phyloP scores from a whole-genome alignment of 2,329 filamentous ascomycete species.

The Botrytis pseudocinerea region DNA sequence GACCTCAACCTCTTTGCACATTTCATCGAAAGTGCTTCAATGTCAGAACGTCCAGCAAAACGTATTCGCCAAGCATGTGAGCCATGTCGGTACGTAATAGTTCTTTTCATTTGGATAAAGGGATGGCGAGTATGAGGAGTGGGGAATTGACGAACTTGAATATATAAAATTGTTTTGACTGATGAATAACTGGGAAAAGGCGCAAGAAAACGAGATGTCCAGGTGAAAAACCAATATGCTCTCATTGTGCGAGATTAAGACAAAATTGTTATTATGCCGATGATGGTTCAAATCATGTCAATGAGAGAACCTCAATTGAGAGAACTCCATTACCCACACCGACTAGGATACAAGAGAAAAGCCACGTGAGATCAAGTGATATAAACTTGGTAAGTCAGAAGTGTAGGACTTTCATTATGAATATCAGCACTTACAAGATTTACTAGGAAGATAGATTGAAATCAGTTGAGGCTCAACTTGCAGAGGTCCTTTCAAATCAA shows the following conservation, averaged over 20 bases:
- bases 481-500: slow-evolving; percentile 37
- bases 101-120: not conserved
- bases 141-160: not conserved
- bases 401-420: not conserved
- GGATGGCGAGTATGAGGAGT: not conserved
- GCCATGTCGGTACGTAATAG: slow-evolving; percentile 41
- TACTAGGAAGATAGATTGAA: slow-evolving; percentile 37
- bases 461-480: slow-evolving; percentile 36
- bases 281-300: slow-evolving; percentile 26
- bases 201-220: slow-evolving; percentile 54
- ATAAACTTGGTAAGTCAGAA: slow-evolving; percentile 10
- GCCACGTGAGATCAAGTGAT: slow-evolving; percentile 15
- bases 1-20: slow-evolving; percentile 19
- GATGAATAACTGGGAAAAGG: slow-evolving; percentile 36
- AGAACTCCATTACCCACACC: slow-evolving; percentile 1
- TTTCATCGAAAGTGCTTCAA: slow-evolving; percentile 23
- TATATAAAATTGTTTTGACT: slow-evolving; percentile 2
- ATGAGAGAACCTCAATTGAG: slow-evolving; percentile 25
- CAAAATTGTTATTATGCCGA: slow-evolving; percentile 50
- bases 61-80: slow-evolving; percentile 42
- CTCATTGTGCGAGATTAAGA: slow-evolving; percentile 50
- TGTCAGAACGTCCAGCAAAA: slow-evolving; percentile 37
- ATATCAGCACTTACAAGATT: not conserved
- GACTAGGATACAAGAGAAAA: not conserved
- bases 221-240: slow-evolving; percentile 52